A percentile compares a stretch with the other conserved stretches of the same genome.
phyloP scores from a whole-genome alignment of 2,329 filamentous ascomycete species.

The Phoma sp. region DNA sequence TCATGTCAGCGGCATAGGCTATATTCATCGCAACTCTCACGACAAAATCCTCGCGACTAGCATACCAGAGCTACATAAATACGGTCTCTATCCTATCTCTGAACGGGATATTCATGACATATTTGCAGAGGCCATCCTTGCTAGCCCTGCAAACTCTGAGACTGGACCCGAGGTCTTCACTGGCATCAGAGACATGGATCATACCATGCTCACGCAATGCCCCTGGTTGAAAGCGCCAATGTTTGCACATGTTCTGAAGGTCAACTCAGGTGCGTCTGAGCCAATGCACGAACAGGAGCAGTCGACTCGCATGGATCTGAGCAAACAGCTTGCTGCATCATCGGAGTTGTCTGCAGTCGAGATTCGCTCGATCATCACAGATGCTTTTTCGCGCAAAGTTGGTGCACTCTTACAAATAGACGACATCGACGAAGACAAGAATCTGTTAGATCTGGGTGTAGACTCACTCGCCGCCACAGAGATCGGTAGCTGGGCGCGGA shows the following conservation, averaged over 20 bases:
- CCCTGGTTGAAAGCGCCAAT: neutral
- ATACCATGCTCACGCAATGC: neutral
- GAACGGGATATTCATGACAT: conserved; percentile 20
- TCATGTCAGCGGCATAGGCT: conserved; percentile 52
- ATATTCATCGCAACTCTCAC: conserved; percentile 32
- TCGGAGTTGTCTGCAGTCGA: neutral
- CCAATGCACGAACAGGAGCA: neutral
- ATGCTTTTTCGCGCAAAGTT: neutral
- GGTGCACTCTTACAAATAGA: neutral
- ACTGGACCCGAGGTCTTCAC: conserved; percentile 16
- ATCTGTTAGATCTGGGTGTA: conserved; percentile 22
- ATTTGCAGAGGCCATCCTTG: conserved; percentile 12
- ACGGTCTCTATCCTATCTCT: conserved; percentile 1
- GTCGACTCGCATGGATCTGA: neutral
- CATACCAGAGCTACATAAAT: neutral
- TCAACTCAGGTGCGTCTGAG: neutral
- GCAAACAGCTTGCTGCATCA: neutral
- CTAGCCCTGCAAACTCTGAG: conserved; percentile 9
- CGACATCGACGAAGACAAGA: neutral
- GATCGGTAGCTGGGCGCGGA: conserved; percentile 33
- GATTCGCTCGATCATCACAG: neutral
- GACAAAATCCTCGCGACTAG: neutral
- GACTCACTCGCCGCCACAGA: conserved; percentile 34
- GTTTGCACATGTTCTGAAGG: neutral
- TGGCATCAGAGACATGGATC: conserved; percentile 13